These are phyloP conservation scores for Mycena indigotica DNA, from an alignment of 768 basidiomycete species.

Conservation along the genomic window DNA sequence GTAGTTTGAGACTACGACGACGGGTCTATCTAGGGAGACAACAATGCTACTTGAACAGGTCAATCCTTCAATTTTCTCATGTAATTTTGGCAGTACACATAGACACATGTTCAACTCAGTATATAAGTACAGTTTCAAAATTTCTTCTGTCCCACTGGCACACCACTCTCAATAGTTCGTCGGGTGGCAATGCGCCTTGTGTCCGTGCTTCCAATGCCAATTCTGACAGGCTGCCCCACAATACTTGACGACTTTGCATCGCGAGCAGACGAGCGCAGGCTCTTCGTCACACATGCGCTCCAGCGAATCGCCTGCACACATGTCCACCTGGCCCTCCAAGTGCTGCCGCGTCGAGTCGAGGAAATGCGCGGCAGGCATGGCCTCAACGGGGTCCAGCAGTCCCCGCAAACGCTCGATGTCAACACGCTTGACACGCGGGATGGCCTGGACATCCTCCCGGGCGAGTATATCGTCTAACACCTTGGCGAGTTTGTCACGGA, in stretches of 20 bases:
- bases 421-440: not conserved
- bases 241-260: slow-evolving; percentile 23
- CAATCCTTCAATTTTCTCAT: too few relatives aligned
- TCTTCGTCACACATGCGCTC: slow-evolving; percentile 13
- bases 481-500: slow-evolving; percentile 12
- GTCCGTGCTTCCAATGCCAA: slow-evolving; percentile 27
- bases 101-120: too few relatives aligned
- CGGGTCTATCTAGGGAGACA: too few relatives aligned
- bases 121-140: too few relatives aligned
- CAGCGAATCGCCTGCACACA: slow-evolving; percentile 4
- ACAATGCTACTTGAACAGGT: too few relatives aligned
- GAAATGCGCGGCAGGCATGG: slow-evolving; percentile 9
- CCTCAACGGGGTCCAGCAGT: slow-evolving; percentile 1
- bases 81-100: too few relatives aligned
- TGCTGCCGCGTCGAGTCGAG: slow-evolving; percentile 11
- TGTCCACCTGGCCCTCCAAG: slow-evolving; percentile 14
- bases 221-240: slow-evolving; percentile 20
- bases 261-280: slow-evolving; percentile 17
- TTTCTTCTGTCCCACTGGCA: too few relatives aligned
- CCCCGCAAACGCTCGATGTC: slow-evolving; percentile 14
- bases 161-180: slow-evolving; percentile 18
- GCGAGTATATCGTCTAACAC: not conserved
- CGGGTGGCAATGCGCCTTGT: slow-evolving; percentile 22
- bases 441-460: not conserved
- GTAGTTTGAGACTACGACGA: too few relatives aligned